Evolutionary conservation across 1,284 basidiomycete genomes (phyloP).

Genomic region (Ganoderma leucocontextum): DNA sequence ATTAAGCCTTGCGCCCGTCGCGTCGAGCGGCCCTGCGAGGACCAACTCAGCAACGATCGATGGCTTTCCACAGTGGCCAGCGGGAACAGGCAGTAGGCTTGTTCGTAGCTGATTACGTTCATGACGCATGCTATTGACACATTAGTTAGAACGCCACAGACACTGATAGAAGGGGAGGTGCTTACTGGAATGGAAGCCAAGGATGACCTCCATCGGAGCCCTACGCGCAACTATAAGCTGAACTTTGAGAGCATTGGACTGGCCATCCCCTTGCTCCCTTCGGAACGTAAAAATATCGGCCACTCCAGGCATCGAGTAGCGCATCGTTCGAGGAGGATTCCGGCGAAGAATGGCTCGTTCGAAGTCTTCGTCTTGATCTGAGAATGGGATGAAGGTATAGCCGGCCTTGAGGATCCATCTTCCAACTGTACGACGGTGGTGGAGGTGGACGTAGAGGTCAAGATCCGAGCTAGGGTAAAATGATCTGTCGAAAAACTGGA

Average conservation of each 20-base stretch:
- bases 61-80: slow-evolving; percentile 19
- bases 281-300: too few relatives aligned
- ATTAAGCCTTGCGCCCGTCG: too few relatives aligned
- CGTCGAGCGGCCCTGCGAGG: too few relatives aligned
- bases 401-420: slow-evolving; percentile 6
- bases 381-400: slow-evolving; percentile 27
- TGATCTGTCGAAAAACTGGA: slow-evolving; percentile 55
- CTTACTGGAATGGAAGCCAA: slow-evolving; percentile 20
- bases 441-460: slow-evolving; percentile 51
- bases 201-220: slow-evolving; percentile 5
- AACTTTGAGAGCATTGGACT: background rate
- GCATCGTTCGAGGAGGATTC: background rate
- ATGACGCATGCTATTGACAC: slow-evolving; percentile 11
- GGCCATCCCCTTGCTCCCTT: too few relatives aligned
- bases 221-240: slow-evolving; percentile 13
- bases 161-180: background rate
- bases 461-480: slow-evolving; percentile 54
- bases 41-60: background rate
- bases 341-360: background rate
- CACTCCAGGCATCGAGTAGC: background rate
- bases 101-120: slow-evolving; percentile 12
- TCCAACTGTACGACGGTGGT: slow-evolving; percentile 16
- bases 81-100: slow-evolving; percentile 13
- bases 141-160: background rate
- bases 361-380: slow-evolving; percentile 19